Conservation (phyloP, 2,329 filamentous ascomycete genomes). For the Penicillium polonicum region DNA sequence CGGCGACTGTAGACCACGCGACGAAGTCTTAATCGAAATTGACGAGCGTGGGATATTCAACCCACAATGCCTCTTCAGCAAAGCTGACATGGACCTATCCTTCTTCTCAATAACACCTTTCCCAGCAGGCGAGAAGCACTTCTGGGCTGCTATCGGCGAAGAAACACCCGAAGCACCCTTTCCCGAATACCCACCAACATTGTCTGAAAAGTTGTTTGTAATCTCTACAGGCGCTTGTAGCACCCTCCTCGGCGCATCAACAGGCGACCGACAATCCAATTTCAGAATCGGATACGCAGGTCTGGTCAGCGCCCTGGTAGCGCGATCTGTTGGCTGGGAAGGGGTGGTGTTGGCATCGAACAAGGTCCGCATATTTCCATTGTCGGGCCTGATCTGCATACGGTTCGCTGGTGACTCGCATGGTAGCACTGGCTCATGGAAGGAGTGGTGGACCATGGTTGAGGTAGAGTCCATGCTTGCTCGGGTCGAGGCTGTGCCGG, state of each 20-base stretch:
- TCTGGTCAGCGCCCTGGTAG: conserved; percentile 6
- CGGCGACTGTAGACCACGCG: conserved; percentile 2
- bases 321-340: neutral
- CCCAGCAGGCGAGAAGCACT: neutral
- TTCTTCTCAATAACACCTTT: conserved; percentile 4
- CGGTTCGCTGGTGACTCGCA: conserved; percentile 13
- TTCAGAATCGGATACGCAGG: conserved; percentile 22
- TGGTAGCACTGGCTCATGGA: conserved; percentile 10
- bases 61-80: conserved; percentile 16
- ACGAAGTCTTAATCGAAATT: conserved; percentile 10
- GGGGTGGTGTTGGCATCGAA: conserved; percentile 8
- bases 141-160: neutral
- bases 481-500: conserved; percentile 11
- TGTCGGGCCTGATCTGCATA: conserved; percentile 8
- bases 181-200: no score
- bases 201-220: rapidly evolving
- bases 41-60: conserved; percentile 16
- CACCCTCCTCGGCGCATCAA: conserved; percentile 13
- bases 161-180: neutral
- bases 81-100: conserved; percentile 14
- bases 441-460: conserved; percentile 15
- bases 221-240: conserved; percentile 12
- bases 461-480: conserved; percentile 18
- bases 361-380: conserved; percentile 13
- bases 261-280: conserved; percentile 17